A percentile compares a stretch with the other conserved stretches of the same genome.
Conservation (phyloP, 2,329 filamentous ascomycete species). For the Colletotrichum sp. region DNA sequence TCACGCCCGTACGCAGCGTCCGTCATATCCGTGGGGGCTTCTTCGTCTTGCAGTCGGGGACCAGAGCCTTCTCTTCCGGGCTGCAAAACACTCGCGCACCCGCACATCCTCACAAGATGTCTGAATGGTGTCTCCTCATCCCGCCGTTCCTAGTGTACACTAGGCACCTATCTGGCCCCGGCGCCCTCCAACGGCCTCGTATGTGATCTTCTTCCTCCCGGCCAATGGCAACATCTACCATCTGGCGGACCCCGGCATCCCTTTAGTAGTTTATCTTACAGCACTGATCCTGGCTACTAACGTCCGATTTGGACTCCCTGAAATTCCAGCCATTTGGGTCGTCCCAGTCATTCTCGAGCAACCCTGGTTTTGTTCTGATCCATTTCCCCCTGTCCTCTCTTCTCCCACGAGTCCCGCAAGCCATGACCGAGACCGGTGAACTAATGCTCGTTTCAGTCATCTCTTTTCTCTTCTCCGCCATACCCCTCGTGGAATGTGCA, state of each 20-base stretch:
- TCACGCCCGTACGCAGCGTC: not conserved
- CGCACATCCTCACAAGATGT: not conserved
- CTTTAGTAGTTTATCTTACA: not conserved
- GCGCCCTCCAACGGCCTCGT: not conserved
- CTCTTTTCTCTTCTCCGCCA: not conserved
- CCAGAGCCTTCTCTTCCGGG: not conserved
- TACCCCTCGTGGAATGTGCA: not conserved
- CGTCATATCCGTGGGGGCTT: not conserved
- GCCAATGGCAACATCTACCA: not conserved
- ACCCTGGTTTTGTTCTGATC: not conserved
- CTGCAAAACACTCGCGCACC: not conserved
- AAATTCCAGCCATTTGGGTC: not conserved
- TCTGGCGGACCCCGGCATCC: not conserved
- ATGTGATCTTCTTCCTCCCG: not conserved
- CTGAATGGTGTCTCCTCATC: not conserved
- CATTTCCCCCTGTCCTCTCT: not conserved
- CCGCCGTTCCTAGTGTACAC: not conserved
- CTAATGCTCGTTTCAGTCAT: not conserved
- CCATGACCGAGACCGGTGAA: not conserved
- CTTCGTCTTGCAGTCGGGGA: not conserved
- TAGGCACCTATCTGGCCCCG: not conserved
- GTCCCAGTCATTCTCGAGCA: not conserved
- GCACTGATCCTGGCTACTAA: not conserved
- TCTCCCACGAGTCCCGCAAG: not conserved
- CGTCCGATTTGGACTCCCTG: not conserved